phyloP scores from a whole-genome alignment of 345 rosid species.

The Draba incana region DNA sequence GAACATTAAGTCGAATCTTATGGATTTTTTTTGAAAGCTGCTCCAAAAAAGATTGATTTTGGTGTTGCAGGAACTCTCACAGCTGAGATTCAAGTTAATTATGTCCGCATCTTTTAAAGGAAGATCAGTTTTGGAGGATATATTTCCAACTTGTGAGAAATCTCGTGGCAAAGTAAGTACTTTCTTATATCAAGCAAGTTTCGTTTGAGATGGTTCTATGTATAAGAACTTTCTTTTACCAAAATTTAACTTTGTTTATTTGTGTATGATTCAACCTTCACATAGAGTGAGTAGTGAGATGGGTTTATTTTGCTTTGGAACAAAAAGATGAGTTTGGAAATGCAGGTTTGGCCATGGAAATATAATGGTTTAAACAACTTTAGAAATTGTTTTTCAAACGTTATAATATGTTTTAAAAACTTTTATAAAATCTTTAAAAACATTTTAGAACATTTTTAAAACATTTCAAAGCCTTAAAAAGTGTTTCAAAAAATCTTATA shows the following conservation, averaged over 20 bases:
- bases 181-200: not conserved
- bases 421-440: too few species aligned
- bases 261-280: not conserved
- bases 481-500: too few species aligned
- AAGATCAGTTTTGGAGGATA: constrained; percentile 79
- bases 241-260: not conserved
- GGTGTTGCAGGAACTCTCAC: constrained; percentile 69
- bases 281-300: not conserved
- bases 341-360: not conserved
- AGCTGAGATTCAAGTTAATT: constrained; percentile 75
- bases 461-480: too few species aligned
- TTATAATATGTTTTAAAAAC: too few species aligned
- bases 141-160: constrained; percentile 81
- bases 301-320: too few species aligned
- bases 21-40: not conserved
- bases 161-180: constrained; percentile 67
- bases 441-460: too few species aligned
- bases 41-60: constrained; percentile 15
- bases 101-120: constrained; percentile 81
- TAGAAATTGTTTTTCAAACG: too few species aligned
- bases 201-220: not conserved
- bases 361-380: not conserved
- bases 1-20: not conserved
- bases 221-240: too few species aligned
- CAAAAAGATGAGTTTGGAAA: not conserved